Evolutionary conservation across 805 yeast species (phyloP), one percentile per base, ranked within the genome.

Genomic region (Saccharomyces mikatae): DNA sequence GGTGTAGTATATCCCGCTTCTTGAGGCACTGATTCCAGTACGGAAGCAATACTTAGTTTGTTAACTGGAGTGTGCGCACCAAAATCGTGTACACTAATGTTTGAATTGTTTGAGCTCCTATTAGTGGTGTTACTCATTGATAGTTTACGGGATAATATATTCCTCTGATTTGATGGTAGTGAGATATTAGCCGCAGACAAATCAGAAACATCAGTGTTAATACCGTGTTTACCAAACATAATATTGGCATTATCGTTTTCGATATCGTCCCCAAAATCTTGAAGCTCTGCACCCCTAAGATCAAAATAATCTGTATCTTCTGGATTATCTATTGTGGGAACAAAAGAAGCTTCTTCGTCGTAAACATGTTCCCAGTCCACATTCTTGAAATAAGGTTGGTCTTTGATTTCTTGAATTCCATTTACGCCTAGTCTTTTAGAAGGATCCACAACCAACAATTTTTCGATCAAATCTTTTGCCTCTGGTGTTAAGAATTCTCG

Each of bases 291-390:
- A 3, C 99, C 99, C 62, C 99, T 80, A 4, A 78, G 61, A 62
- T 94, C 99, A 70, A 92, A 94, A 65, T 94, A 92, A 52, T 89
- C 96, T 0, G 97, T 91, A 49, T 84, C 83, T 62, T 87, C 95
- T 0, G 97, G 96, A 61, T 89, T 79, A 6, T 83, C 88, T 8
- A 80, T 73, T 11, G 74, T 73, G 0, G 99, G 99, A 6, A 90
- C 83, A 71, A 94, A 94, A 0, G 96, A 81, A 0, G 94, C 90
- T 36, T 81, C 86, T 52, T 82, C 86, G 17, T 74, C 75, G 64
- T 84, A 88, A 17, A 94, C 75, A 1, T 75, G 73, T 17, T 76
- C 81, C 98, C 99, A 94, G 54, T 85, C 75, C 9, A 88, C 78
- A 0, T 76, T 83, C 24, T 75, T 71, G 65, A 94, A 90, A 66